phyloP scores from a whole-genome alignment of 192 early-diverging fungal genomes.

The Umbelopsis isabellina region DNA sequence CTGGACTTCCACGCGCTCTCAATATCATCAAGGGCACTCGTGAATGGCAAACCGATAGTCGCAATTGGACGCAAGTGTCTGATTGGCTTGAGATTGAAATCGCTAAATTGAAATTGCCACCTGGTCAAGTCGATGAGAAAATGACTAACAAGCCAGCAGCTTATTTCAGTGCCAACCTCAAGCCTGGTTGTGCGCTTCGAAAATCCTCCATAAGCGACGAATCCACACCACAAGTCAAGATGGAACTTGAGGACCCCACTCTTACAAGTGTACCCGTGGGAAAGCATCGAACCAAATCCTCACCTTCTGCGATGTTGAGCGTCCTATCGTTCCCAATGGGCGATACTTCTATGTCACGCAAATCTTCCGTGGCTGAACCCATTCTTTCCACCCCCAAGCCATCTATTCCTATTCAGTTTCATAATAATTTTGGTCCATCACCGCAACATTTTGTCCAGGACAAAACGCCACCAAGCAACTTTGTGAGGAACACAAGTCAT shows the following conservation, averaged over 20 bases:
- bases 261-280: background rate
- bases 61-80: slow-evolving; percentile 33
- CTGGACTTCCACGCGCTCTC: slow-evolving; percentile 25
- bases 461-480: slow-evolving; percentile 7
- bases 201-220: background rate
- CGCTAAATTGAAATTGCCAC: slow-evolving; percentile 3
- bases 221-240: background rate
- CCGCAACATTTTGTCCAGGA: slow-evolving; percentile 7
- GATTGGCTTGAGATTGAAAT: slow-evolving; percentile 45
- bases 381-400: slow-evolving; percentile 4
- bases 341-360: background rate
- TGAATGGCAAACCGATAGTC: slow-evolving; percentile 26
- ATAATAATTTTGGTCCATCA: slow-evolving; percentile 31
- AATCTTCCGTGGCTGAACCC: background rate
- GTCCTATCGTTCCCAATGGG: slow-evolving; percentile 13
- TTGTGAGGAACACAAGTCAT: slow-evolving; percentile 23
- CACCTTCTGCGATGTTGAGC: background rate
- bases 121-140: slow-evolving; percentile 18
- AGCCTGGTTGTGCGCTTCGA: slow-evolving; percentile 12
- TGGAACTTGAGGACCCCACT: background rate
- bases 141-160: slow-evolving; percentile 2
- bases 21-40: slow-evolving; percentile 31
- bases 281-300: slow-evolving; percentile 19
- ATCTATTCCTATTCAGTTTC: slow-evolving; percentile 29
- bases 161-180: slow-evolving; percentile 23